Evolutionary conservation across 202 grass and related monocot species (phyloP).

Genomic region (Digitaria exilis): DNA sequence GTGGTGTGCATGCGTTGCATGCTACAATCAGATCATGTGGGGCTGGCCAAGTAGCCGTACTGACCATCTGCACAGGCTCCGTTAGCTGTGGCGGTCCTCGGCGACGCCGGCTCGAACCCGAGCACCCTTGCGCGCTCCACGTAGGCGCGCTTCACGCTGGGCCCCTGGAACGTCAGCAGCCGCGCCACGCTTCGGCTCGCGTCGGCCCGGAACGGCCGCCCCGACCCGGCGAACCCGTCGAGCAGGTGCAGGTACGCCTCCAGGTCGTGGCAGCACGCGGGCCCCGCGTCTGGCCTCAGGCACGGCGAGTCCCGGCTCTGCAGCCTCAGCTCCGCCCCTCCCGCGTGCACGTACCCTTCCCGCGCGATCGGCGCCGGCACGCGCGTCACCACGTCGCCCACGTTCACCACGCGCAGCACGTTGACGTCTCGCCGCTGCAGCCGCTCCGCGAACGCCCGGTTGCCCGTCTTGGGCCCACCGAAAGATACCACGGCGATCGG

Average conservation of each 20-base stretch:
- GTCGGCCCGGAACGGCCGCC: conserved; percentile 47
- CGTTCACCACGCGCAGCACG: conserved; percentile 50
- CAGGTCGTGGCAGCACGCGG: conserved; percentile 52
- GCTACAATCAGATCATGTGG: neutral
- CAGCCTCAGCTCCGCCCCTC: conserved; percentile 48
- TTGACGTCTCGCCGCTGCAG: conserved; percentile 34
- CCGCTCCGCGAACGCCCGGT: conserved; percentile 50
- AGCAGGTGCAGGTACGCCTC: conserved; percentile 58
- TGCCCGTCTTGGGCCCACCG: conserved; percentile 44
- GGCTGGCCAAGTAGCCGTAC: conserved; percentile 43
- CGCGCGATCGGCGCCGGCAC: conserved; percentile 35
- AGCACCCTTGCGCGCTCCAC: conserved; percentile 31
- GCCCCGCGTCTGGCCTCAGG: conserved; percentile 36
- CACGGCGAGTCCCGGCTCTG: conserved; percentile 50
- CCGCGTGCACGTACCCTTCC: conserved; percentile 40
- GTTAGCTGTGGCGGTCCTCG: conserved; percentile 22
- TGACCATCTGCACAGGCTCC: conserved; percentile 31
- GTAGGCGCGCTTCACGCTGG: conserved; percentile 43
- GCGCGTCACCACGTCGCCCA: conserved; percentile 50
- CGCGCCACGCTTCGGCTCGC: conserved; percentile 45
- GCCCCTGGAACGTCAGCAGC: conserved; percentile 34
- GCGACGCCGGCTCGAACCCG: conserved; percentile 30
- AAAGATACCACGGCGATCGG: conserved; percentile 57
- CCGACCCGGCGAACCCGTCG: conserved; percentile 47
- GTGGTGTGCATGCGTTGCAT: neutral